phyloP scores from a whole-genome alignment of 495 filamentous ascomycete species.

The Hypoxylon lenormandii region DNA sequence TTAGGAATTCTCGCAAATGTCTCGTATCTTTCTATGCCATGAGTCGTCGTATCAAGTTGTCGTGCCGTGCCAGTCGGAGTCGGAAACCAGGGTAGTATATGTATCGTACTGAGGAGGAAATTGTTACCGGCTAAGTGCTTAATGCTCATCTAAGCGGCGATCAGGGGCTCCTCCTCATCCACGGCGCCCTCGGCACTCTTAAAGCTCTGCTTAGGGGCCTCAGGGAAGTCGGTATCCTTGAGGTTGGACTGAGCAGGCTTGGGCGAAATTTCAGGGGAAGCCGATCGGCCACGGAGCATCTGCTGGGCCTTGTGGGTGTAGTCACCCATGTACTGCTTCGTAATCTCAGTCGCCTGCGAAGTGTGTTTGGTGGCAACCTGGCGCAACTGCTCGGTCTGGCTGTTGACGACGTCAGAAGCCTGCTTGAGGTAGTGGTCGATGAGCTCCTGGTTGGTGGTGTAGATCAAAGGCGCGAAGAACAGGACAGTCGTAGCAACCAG shows the following conservation, averaged over 20 bases:
- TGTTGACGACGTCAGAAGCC: conserved; percentile 75
- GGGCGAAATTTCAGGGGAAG: conserved; percentile 55
- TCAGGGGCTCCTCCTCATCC: conserved; percentile 56
- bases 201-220: conserved; percentile 65
- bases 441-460: conserved; percentile 90
- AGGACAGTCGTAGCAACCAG: conserved; percentile 78
- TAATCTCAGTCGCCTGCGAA: conserved; percentile 75
- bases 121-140: conserved; percentile 20
- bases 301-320: conserved; percentile 87
- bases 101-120: conserved; percentile 24
- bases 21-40: conserved; percentile 53
- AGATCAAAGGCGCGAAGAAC: conserved; percentile 90
- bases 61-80: conserved; percentile 32
- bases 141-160: conserved; percentile 47
- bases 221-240: conserved; percentile 68
- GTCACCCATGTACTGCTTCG: conserved; percentile 84
- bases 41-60: conserved; percentile 50
- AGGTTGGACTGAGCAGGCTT: conserved; percentile 57
- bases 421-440: conserved; percentile 87
- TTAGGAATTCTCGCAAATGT: conserved; percentile 33
- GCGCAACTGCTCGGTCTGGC: conserved; percentile 84
- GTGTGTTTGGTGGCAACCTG: conserved; percentile 85
- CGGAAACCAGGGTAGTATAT: conserved; percentile 32
- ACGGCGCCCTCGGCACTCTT: conserved; percentile 34
- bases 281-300: conserved; percentile 66